Conservation (phyloP, 176 grass and related monocot genomes). For the Aegilops tauschii region DNA sequence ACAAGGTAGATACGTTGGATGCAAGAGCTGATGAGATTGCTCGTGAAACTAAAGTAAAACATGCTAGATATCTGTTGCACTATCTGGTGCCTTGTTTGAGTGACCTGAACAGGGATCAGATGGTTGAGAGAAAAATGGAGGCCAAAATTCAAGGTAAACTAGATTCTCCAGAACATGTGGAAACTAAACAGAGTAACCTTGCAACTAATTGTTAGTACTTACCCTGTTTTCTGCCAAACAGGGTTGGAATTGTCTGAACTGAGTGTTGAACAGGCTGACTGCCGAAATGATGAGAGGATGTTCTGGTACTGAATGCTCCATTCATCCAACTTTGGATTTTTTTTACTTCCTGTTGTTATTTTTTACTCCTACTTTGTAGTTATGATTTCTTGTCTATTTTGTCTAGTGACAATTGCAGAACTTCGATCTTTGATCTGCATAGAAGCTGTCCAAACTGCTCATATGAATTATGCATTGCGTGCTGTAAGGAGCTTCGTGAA, state of each 20-base stretch:
- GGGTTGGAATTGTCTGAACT: conserved; percentile 38
- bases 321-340: not conserved
- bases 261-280: conserved; percentile 36
- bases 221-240: conserved; percentile 14
- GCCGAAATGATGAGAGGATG: conserved; percentile 50
- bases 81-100: conserved; percentile 58
- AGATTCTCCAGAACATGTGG: not conserved
- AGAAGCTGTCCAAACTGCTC: conserved; percentile 59
- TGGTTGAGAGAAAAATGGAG: conserved; percentile 54
- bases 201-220: conserved; percentile 12
- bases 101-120: conserved; percentile 50
- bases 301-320: conserved; percentile 46
- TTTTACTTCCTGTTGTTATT: not conserved
- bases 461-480: conserved; percentile 70
- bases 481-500: conserved; percentile 64
- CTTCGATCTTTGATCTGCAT: conserved; percentile 75
- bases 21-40: conserved; percentile 2
- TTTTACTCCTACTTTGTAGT: not conserved
- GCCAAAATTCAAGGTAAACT: conserved; percentile 49
- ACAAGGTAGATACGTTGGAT: conserved; percentile 6
- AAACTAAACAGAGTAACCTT: conserved; percentile 7
- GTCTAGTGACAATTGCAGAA: conserved; percentile 63
- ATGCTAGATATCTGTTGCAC: conserved; percentile 53
- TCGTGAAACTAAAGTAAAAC: conserved; percentile 28
- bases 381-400: conserved; percentile 14